Percentiles rank a stretch among this genome's conserved stretches.
These are phyloP conservation scores for Uromyces viciae-fabae DNA, from an alignment of 1,284 basidiomycete species.

Conservation along the genomic window DNA sequence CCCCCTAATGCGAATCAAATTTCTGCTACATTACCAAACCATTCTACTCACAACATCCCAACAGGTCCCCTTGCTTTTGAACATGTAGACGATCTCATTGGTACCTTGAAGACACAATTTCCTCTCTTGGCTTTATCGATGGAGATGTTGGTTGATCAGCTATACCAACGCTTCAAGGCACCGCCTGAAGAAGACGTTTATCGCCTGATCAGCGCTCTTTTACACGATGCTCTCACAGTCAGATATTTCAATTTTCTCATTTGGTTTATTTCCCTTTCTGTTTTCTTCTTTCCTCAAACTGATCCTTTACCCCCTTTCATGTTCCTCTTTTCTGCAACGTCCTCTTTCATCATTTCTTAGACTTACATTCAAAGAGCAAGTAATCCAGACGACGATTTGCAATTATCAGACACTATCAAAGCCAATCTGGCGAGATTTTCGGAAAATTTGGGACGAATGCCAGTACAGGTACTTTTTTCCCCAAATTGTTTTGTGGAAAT, in stretches of 20 bases:
- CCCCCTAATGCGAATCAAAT: conserved; percentile 16
- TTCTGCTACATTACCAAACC: background rate
- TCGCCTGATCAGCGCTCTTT: conserved; percentile 77
- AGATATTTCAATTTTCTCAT: background rate
- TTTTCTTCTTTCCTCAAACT: background rate
- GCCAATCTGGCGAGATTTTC: conserved; percentile 22
- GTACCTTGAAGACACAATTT: conserved; percentile 92
- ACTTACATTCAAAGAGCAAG: conserved; percentile 38
- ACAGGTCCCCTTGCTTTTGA: conserved; percentile 74
- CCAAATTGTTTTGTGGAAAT: background rate
- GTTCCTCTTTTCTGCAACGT: background rate
- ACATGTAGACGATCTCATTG: conserved; percentile 87
- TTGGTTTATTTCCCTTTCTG: conserved; percentile 20
- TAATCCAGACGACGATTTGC: conserved; percentile 39
- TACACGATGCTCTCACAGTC: conserved; percentile 63
- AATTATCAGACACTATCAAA: conserved; percentile 36
- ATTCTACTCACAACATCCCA: conserved; percentile 21
- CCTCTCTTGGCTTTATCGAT: conserved; percentile 89
- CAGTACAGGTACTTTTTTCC: conserved; percentile 50
- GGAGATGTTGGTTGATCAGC: conserved; percentile 97
- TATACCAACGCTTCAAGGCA: conserved; percentile 84
- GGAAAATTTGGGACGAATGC: conserved; percentile 17
- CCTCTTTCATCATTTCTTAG: background rate
- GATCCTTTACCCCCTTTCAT: background rate
- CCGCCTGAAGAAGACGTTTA: conserved; percentile 91